Percentiles rank a stretch among this genome's conserved stretches.
Evolutionary conservation across 805 yeast genomes (phyloP).

Genomic region (Myxozyma monticola): DNA sequence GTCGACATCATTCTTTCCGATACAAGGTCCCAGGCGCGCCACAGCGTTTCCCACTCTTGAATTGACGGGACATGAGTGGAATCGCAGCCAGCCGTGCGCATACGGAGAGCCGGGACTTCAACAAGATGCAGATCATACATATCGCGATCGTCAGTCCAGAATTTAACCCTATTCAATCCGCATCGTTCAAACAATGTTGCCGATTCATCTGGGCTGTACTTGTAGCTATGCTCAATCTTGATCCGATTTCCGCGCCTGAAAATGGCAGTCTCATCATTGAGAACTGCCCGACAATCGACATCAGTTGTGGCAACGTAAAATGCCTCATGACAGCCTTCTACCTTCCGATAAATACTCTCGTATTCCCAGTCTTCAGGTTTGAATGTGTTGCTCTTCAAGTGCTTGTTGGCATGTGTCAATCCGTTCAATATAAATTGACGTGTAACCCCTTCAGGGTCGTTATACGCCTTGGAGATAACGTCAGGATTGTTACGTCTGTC

Average conservation of each 20-base stretch:
- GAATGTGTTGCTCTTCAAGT: constrained; percentile 14
- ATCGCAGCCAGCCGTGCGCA: not conserved
- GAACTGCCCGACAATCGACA: constrained; percentile 1
- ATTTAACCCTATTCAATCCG: constrained; percentile 6
- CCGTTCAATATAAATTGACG: constrained; percentile 30
- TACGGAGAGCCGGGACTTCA: constrained; percentile 14
- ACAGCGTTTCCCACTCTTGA: constrained; percentile 26
- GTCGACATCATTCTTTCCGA: constrained; percentile 22
- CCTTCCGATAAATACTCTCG: constrained; percentile 24
- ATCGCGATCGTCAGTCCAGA: constrained; percentile 20
- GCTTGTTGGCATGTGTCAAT: constrained; percentile 21
- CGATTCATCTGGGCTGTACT: constrained; percentile 22
- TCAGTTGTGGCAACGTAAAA: constrained; percentile 21
- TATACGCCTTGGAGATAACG: constrained; percentile 26
- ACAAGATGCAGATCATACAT: constrained; percentile 22
- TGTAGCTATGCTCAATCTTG: constrained; percentile 29
- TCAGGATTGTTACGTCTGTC: constrained; percentile 30
- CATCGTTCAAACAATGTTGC: constrained; percentile 15
- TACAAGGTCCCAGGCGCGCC: constrained; percentile 30
- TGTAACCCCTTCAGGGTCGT: constrained; percentile 28
- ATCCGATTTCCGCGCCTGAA: constrained; percentile 18
- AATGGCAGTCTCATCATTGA: not conserved
- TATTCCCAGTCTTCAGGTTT: constrained; percentile 24
- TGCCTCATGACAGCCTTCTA: constrained; percentile 30
- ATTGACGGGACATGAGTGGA: constrained; percentile 16